Base-by-base conservation (phyloP, 352 stramenopile genomes). In the Stramenopiles sp. region DNA sequence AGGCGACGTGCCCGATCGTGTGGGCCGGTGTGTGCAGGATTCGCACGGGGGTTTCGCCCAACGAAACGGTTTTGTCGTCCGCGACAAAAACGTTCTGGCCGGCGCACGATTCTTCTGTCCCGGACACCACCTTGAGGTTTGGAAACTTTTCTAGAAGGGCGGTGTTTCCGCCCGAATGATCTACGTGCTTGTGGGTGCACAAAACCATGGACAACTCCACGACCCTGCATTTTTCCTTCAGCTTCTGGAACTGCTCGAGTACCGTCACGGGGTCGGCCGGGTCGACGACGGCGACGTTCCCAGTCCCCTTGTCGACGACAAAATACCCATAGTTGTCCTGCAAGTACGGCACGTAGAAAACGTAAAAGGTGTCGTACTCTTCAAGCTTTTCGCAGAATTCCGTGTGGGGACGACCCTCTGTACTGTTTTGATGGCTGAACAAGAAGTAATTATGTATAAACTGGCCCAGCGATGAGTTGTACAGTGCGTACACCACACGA, bases 321-420 rank as follows among this genome's bases (percentile, higher is more conserved):
- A 96, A 80, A 78, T 96, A 96, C 49, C 86, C 82, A 79, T 94
- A 96, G 81, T 96, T 96, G 82, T 96, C 90, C 1, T 81, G 83
- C 34, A 94, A 81, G 63, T 94, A 85, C 37, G 89, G 86, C 4
- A 94, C 81, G 1, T 83, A 80, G 6, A 91, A 82, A 37, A 93
- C 80, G n/a, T n/a, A n/a, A n/a, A n/a, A n/a, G n/a, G n/a, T n/a
- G n/a, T n/a, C n/a, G n/a, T n/a, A n/a, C n/a, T n/a, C n/a, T n/a
- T n/a, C n/a, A n/a, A n/a, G n/a, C n/a, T n/a, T n/a, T n/a, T n/a
- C n/a, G n/a, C n/a, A n/a, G n/a, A n/a, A n/a, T n/a, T n/a, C n/a
- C n/a, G n/a, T n/a, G n/a, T n/a, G n/a, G n/a, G n/a, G n/a, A n/a
- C n/a, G n/a, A n/a, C n/a, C n/a, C n/a, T n/a, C n/a, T n/a, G n/a